Conservation (phyloP, 768 basidiomycete species). For the Amylocystis lapponica region DNA sequence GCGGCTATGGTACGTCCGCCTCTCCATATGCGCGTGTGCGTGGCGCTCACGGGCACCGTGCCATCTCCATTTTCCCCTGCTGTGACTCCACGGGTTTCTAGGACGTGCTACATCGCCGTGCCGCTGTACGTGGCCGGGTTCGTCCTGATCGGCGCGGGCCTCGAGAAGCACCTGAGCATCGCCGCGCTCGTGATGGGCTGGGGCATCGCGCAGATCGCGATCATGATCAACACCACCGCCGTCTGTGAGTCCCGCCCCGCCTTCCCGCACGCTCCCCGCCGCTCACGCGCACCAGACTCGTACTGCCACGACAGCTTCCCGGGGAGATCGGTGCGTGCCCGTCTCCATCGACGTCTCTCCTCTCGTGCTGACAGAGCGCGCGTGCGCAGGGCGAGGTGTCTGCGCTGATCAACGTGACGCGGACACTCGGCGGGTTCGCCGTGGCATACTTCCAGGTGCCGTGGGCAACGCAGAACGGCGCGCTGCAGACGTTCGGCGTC, state of each 20-base stretch:
- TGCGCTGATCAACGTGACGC: conserved; percentile 51
- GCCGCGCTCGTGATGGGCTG: conserved; percentile 60
- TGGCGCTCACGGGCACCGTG: no score
- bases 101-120: conserved; percentile 57
- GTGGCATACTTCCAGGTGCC: conserved; percentile 65
- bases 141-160: conserved; percentile 46
- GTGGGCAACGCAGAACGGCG: conserved; percentile 56
- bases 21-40: not conserved
- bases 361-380: not conserved
- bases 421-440: conserved; percentile 54
- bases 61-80: not conserved
- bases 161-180: conserved; percentile 49
- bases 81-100: conserved; percentile 13
- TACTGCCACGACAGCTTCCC: conserved; percentile 49
- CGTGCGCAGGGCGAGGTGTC: conserved; percentile 52
- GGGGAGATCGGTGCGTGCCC: conserved; percentile 26
- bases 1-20: conserved; percentile 45
- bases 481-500: conserved; percentile 54
- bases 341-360: not conserved
- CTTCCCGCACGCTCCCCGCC: not conserved
- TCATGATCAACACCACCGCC: conserved; percentile 59
- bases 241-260: conserved; percentile 38
- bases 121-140: conserved; percentile 60
- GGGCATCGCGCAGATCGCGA: conserved; percentile 52
- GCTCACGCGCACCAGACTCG: conserved; percentile 27